These are phyloP conservation scores for Zizania palustris DNA, from an alignment of 202 grass and related monocot genomes.

Conservation along the genomic window DNA sequence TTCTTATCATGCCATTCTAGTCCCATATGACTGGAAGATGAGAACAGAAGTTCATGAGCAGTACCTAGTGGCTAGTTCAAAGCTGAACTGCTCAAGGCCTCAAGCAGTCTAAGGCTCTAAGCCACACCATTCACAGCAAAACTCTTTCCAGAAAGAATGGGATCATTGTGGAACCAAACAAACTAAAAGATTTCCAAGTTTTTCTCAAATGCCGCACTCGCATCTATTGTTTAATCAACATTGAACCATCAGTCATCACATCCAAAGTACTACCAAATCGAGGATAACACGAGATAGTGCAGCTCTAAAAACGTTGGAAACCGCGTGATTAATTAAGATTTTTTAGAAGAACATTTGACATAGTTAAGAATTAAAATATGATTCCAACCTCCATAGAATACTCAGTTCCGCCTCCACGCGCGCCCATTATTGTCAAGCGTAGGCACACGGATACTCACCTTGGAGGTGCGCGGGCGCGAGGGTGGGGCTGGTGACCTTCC, in stretches of 20 bases:
- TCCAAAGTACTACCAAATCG: not conserved
- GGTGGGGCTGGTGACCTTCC: conserved; percentile 85
- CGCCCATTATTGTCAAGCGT: too few relatives aligned
- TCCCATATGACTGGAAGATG: conserved; percentile 2
- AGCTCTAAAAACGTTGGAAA: not conserved
- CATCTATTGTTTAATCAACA: not conserved
- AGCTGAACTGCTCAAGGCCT: conserved; percentile 20
- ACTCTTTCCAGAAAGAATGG: not conserved
- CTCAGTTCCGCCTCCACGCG: too few relatives aligned
- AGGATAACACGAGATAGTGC: not conserved
- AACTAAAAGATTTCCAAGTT: not conserved
- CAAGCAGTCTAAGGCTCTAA: not conserved
- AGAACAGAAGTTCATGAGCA: conserved; percentile 10
- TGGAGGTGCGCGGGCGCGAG: conserved; percentile 66
- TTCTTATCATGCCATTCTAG: not conserved
- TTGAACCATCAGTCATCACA: not conserved
- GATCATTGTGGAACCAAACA: not conserved
- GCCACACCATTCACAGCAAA: not conserved
- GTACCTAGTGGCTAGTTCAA: not conserved
- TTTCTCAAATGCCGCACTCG: not conserved
- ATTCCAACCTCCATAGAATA: not conserved
- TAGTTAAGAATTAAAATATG: conserved; percentile 7
- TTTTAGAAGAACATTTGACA: not conserved
- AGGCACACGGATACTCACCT: conserved; percentile 40
- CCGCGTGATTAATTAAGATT: too few relatives aligned